Evolutionary conservation across 1,284 basidiomycete genomes (phyloP), one percentile per base, ranked within the genome.

Genomic region (Cerioporus squamosus): DNA sequence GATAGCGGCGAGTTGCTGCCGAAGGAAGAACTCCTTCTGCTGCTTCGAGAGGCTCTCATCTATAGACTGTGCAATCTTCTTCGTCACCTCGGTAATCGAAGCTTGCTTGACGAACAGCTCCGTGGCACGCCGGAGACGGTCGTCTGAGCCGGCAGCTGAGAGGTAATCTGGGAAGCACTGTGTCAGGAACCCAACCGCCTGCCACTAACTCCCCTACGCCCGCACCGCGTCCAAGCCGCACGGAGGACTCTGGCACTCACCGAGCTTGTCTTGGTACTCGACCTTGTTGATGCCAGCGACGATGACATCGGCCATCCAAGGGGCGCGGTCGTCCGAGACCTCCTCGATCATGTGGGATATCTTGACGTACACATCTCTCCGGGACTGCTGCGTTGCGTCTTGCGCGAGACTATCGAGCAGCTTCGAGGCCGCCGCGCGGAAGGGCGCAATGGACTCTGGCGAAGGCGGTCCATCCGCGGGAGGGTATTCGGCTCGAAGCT

Each of bases 1-100:
- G 65, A 96, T 95, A 10, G 91, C 93, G 29, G 91, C 88, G 46
- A 95, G 85, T 70, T 96, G 94, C 70, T 96, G 94, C 54, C 90
- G 87, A 2, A 93, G 79, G 76, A 91, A 92, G 69, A 87, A 88
- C 61, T 92, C 91, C 66, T 92, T 92, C 74, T 93, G 90, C 65
- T 92, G 90, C 59, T 90, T 91, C 26, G 87, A 88, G 15, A 92
- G 80, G 1, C 84, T 86, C 70, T 92, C 90, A 62, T 91, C 88
- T 14, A 93, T 86, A n/a, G 87, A 86, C 29, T 82, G 81, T 2
- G 88, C 85, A 51, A 93, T 90, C 77, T 90, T 91, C 70, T 85
- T 84, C 12, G 86, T 83, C 0, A 92, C 87, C 71, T 93, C 90
- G 15, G 85, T 84, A 36, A 93, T 90, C 24, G 88, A 87, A 5